Evolutionary conservation across 2,329 filamentous ascomycete species (phyloP).

Genomic region (Cordyceps farinosa): DNA sequence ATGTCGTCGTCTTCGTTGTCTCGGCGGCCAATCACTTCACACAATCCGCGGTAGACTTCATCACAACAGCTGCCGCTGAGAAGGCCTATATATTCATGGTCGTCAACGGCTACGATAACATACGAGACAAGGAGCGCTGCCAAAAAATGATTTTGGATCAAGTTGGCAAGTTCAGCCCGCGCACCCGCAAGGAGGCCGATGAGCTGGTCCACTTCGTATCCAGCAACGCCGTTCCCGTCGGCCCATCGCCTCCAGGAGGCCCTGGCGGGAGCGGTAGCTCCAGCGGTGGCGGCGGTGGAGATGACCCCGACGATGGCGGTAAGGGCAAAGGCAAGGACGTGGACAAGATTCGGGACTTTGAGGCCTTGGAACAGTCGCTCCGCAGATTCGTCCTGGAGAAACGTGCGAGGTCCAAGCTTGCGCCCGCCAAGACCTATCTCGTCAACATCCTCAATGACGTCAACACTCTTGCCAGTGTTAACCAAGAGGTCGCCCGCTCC

Average conservation of each 20-base stretch:
- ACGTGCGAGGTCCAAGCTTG: conserved; percentile 88
- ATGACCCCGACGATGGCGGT: conserved; percentile 55
- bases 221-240: conserved; percentile 86
- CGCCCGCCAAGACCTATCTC: conserved; percentile 91
- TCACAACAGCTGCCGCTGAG: conserved; percentile 89
- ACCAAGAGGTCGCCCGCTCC: conserved; percentile 78
- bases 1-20: conserved; percentile 97
- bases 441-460: conserved; percentile 90
- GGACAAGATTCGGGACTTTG: conserved; percentile 86
- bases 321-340: conserved; percentile 83
- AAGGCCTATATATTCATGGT: conserved; percentile 99
- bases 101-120: conserved; percentile 94
- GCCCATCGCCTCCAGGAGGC: conserved; percentile 53
- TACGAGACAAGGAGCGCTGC: conserved; percentile 85
- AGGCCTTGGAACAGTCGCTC: conserved; percentile 81
- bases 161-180: conserved; percentile 79
- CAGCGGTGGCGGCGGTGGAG: conserved; percentile 53
- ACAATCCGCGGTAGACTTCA: conserved; percentile 95
- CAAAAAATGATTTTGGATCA: conserved; percentile 92
- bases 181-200: conserved; percentile 85
- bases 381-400: conserved; percentile 95
- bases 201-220: conserved; percentile 98
- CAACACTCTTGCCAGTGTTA: conserved; percentile 76
- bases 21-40: conserved; percentile 98
- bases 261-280: conserved; percentile 53